These are phyloP conservation scores for Sicyos edulis DNA, from an alignment of 306 rosid species.

Conservation along the genomic window DNA sequence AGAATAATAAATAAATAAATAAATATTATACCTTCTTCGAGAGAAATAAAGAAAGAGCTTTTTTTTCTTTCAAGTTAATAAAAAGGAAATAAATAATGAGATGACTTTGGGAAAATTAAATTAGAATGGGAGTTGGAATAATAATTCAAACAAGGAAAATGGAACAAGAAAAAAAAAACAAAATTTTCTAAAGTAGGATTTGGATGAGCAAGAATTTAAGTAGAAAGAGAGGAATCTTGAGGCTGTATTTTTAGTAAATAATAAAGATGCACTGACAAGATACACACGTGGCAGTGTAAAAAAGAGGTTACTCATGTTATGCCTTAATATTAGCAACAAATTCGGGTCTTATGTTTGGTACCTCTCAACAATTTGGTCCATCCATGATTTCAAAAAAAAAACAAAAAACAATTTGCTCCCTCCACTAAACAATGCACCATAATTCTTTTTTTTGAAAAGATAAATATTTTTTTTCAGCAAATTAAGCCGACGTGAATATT, in stretches of 20 bases:
- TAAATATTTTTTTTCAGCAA: no score
- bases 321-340: background rate
- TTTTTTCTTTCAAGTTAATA: no score
- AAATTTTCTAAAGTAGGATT: background rate
- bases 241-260: background rate
- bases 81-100: background rate
- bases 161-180: background rate
- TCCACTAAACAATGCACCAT: no score
- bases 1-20: background rate
- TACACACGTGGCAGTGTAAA: no score
- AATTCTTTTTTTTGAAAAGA: no score
- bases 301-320: background rate
- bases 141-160: background rate
- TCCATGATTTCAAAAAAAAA: no score
- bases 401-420: no score
- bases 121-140: background rate
- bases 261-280: background rate
- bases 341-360: background rate
- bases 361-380: no score
- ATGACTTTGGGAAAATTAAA: background rate
- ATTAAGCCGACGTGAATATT: no score
- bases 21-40: background rate
- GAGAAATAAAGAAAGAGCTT: no score
- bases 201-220: conserved; percentile 6
- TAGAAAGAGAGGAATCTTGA: background rate